phyloP scores from a whole-genome alignment of 2,329 filamentous ascomycete species.

The Penicillium olsonii region DNA sequence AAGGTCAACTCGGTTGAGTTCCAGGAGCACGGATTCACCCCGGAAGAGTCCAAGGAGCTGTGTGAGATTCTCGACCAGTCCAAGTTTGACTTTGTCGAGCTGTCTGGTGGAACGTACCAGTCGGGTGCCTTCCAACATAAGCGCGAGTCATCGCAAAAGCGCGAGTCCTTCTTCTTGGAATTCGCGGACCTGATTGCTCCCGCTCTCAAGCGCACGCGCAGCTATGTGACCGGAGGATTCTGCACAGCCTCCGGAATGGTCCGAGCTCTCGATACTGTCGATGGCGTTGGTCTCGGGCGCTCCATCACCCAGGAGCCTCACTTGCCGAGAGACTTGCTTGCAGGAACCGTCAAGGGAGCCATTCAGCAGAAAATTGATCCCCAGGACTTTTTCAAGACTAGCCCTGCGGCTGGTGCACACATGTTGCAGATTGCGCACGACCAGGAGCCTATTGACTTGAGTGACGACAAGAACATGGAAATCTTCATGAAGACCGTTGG shows the following conservation, averaged over 20 bases:
- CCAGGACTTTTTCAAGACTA: conserved; percentile 74
- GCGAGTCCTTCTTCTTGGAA: conserved; percentile 63
- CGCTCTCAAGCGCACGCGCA: conserved; percentile 27
- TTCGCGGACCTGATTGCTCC: conserved; percentile 57
- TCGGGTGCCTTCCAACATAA: conserved; percentile 53
- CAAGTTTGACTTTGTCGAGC: conserved; percentile 52
- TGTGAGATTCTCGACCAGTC: conserved; percentile 31
- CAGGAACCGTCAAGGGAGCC: conserved; percentile 36
- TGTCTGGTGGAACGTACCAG: conserved; percentile 62
- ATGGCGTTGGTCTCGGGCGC: conserved; percentile 62
- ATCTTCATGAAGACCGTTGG: neutral
- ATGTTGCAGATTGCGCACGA: conserved; percentile 28
- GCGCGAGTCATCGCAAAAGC: conserved; percentile 57
- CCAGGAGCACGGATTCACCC: conserved; percentile 5
- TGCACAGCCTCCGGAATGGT: conserved; percentile 60
- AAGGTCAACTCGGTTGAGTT: conserved; percentile 18
- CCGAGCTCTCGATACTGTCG: conserved; percentile 55
- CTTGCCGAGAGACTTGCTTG: conserved; percentile 27
- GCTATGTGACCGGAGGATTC: conserved; percentile 61
- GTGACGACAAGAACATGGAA: conserved; percentile 1
- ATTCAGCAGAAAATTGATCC: conserved; percentile 74
- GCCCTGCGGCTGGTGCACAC: conserved; percentile 34
- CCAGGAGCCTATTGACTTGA: conserved; percentile 26
- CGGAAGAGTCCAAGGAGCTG: conserved; percentile 31
- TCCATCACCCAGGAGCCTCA: conserved; percentile 54